A percentile compares a stretch with the other conserved stretches of the same genome.
These are phyloP conservation scores for Ambrosiella xylebori DNA, from an alignment of 2,329 filamentous ascomycete genomes.

Conservation along the genomic window DNA sequence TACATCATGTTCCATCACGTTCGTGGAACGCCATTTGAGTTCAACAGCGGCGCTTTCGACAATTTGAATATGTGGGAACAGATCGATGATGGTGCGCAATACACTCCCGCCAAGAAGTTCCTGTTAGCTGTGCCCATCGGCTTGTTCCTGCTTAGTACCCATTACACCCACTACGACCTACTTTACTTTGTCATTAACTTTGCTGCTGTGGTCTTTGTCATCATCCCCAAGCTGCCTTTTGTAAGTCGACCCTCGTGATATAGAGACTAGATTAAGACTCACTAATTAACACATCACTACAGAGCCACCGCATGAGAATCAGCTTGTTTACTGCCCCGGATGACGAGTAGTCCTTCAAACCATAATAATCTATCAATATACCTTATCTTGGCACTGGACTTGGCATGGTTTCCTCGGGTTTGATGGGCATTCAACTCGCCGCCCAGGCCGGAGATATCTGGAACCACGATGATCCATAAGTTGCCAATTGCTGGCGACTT, in stretches of 20 bases:
- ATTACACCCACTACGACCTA: conserved; percentile 96
- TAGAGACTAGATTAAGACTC: background rate
- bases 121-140: conserved; percentile 85
- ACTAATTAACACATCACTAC: background rate
- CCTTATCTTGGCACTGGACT: background rate
- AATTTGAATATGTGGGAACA: conserved; percentile 99
- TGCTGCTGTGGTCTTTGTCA: conserved; percentile 74
- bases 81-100: conserved; percentile 97
- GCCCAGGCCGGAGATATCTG: no score
- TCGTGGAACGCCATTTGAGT: conserved; percentile 93
- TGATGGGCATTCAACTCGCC: no score
- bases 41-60: conserved; percentile 96
- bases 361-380: background rate
- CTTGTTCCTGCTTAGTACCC: conserved; percentile 88
- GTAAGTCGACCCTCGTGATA: conserved; percentile 38
- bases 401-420: no score
- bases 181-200: conserved; percentile 97
- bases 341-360: conserved; percentile 18
- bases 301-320: conserved; percentile 66
- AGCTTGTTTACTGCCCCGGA: conserved; percentile 54
- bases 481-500: no score
- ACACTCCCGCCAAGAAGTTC: conserved; percentile 98
- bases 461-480: no score
- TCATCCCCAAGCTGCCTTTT: conserved; percentile 90
- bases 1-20: conserved; percentile 99